Conservation (phyloP, 768 basidiomycete species). For the Pholiota microspora region DNA sequence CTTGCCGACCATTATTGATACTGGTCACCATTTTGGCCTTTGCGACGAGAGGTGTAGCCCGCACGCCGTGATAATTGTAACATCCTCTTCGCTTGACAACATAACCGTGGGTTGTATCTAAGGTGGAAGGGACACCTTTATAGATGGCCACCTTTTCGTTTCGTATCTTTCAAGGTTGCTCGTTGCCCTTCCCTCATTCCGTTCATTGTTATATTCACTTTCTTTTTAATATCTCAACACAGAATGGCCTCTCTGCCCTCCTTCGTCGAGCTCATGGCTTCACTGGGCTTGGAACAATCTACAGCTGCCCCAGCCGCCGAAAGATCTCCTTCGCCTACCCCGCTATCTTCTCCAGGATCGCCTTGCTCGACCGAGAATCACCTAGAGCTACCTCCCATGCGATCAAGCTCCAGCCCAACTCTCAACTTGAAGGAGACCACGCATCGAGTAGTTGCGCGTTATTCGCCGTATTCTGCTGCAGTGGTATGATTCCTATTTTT, state of each 20-base stretch:
- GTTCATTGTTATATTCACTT: conserved; percentile 24
- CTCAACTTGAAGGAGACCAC: conserved; percentile 37
- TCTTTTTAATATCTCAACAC: conserved; percentile 23
- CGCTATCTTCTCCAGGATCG: conserved; percentile 45
- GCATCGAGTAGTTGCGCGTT: conserved; percentile 39
- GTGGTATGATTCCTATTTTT: conserved; percentile 29
- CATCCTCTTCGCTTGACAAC: conserved; percentile 49
- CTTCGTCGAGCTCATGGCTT: conserved; percentile 84
- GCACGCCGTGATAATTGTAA: conserved; percentile 39
- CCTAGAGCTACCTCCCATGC: conserved; percentile 29
- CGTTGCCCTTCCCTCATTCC: conserved; percentile 32
- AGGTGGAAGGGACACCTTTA: conserved; percentile 39
- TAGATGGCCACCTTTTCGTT: conserved; percentile 29
- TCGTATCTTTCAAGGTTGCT: conserved; percentile 33
- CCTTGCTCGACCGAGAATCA: conserved; percentile 30
- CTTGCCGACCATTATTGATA: conserved; percentile 63
- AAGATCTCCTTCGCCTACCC: conserved; percentile 38
- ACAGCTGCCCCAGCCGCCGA: conserved; percentile 29
- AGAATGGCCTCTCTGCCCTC: conserved; percentile 77
- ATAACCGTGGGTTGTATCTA: conserved; percentile 58
- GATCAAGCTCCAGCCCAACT: conserved; percentile 44
- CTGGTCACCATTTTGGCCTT: conserved; percentile 36
- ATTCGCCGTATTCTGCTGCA: conserved; percentile 47
- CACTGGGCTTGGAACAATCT: conserved; percentile 68
- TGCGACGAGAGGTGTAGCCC: conserved; percentile 36